Evolutionary conservation across 2,329 filamentous ascomycete genomes (phyloP).

Genomic region (Aureobasidium sp.): DNA sequence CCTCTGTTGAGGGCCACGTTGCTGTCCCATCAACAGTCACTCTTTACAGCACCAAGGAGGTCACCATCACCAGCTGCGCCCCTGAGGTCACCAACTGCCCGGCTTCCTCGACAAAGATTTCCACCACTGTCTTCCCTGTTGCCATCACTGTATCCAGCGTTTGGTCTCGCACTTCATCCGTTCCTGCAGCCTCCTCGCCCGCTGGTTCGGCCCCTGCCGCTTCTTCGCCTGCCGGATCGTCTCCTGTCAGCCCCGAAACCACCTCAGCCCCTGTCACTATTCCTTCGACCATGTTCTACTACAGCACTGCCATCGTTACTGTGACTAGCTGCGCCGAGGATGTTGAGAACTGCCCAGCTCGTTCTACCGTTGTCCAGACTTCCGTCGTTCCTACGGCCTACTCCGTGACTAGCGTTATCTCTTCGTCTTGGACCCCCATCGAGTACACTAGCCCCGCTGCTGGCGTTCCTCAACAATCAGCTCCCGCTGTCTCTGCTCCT

Average conservation of each 20-base stretch:
- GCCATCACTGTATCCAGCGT: slow-evolving; percentile 13
- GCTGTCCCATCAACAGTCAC: slow-evolving; percentile 15
- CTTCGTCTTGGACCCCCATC: slow-evolving; percentile 19
- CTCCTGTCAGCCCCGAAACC: slow-evolving; percentile 7
- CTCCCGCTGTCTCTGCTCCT: slow-evolving; percentile 10
- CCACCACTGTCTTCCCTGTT: not conserved
- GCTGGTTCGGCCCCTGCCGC: not conserved
- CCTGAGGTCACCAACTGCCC: slow-evolving; percentile 16
- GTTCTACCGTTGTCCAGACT: not conserved
- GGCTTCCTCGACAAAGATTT: not conserved
- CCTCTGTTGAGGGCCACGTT: not conserved
- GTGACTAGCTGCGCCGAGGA: slow-evolving; percentile 31
- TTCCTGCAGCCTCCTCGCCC: not conserved
- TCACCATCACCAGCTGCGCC: slow-evolving; percentile 16
- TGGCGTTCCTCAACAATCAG: slow-evolving; percentile 1
- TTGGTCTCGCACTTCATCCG: not conserved
- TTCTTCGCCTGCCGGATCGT: not conserved
- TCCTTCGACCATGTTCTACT: slow-evolving; percentile 17
- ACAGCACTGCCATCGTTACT: slow-evolving; percentile 24
- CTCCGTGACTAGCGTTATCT: not conserved
- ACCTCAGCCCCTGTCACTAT: not conserved
- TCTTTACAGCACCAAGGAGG: slow-evolving; percentile 14
- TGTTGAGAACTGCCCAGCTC: slow-evolving; percentile 21
- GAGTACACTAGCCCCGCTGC: not conserved
- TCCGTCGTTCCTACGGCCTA: not conserved